Percentiles rank a stretch among this genome's conserved stretches.
Evolutionary conservation across 495 filamentous ascomycete species (phyloP).

Genomic region (Annulohypoxylon nitens): DNA sequence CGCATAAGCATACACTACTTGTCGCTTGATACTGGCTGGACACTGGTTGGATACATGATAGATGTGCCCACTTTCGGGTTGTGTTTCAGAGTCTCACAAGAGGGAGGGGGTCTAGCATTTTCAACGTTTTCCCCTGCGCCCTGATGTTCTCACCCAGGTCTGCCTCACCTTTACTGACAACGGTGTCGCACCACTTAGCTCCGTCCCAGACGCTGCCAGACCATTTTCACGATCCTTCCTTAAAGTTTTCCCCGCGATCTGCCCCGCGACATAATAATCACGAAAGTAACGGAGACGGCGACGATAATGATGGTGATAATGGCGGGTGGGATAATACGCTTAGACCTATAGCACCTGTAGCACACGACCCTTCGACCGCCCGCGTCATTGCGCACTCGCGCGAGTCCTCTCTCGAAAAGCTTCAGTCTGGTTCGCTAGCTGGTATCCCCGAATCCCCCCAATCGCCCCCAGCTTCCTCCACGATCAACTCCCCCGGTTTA

Average conservation of each 20-base stretch:
- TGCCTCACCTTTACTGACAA: constrained; percentile 42
- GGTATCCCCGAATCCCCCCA: constrained; percentile 58
- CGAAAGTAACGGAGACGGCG: constrained; percentile 57
- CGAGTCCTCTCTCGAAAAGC: constrained; percentile 64
- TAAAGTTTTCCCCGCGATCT: constrained; percentile 61
- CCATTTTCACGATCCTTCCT: constrained; percentile 54
- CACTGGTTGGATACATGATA: constrained; percentile 20
- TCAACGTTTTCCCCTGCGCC: constrained; percentile 28
- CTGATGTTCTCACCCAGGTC: constrained; percentile 22
- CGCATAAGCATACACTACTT: not conserved
- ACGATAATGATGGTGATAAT: constrained; percentile 50
- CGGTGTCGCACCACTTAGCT: constrained; percentile 54
- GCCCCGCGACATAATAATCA: constrained; percentile 59
- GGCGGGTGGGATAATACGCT: constrained; percentile 59
- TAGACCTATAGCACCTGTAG: constrained; percentile 54
- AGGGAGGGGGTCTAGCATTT: constrained; percentile 32
- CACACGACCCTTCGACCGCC: constrained; percentile 49
- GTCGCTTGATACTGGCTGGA: not conserved
- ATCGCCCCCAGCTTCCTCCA: constrained; percentile 47
- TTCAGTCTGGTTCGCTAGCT: constrained; percentile 60
- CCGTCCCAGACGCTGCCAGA: constrained; percentile 67
- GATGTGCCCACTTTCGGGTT: constrained; percentile 42
- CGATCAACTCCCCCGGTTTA: constrained; percentile 47
- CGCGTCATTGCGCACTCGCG: constrained; percentile 62
- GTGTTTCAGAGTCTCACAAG: constrained; percentile 47